Conservation (phyloP, 495 filamentous ascomycete species). For the Diplogelasinospora grovesii region DNA sequence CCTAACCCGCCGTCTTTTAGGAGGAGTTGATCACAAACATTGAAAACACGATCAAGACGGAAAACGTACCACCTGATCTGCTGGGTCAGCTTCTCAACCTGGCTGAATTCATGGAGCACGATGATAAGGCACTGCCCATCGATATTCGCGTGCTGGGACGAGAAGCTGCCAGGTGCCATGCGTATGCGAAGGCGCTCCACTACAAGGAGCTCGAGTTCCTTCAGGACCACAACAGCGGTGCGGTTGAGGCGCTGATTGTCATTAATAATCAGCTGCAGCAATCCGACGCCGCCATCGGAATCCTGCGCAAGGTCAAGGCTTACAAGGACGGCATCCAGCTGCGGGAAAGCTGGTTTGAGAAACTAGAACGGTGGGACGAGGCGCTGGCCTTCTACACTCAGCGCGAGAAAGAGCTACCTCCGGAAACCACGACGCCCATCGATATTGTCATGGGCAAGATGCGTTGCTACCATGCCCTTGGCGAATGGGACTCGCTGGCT, state of each 20-base stretch:
- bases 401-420: slow-evolving; percentile 60
- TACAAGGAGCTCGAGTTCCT: slow-evolving; percentile 99
- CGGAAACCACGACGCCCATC: slow-evolving; percentile 57
- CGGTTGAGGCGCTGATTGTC: slow-evolving; percentile 92
- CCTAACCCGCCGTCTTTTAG: slow-evolving; percentile 31
- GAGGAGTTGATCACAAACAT: slow-evolving; percentile 94
- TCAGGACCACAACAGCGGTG: slow-evolving; percentile 90
- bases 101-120: slow-evolving; percentile 99
- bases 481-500: slow-evolving; percentile 92
- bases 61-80: slow-evolving; percentile 90
- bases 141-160: slow-evolving; percentile 89
- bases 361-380: slow-evolving; percentile 96
- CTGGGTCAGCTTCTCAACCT: slow-evolving; percentile 91
- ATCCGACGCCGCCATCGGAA: slow-evolving; percentile 94
- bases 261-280: slow-evolving; percentile 99
- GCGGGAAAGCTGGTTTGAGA: slow-evolving; percentile 98
- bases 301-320: slow-evolving; percentile 85
- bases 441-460: slow-evolving; percentile 99
- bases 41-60: slow-evolving; percentile 86
- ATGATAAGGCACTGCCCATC: slow-evolving; percentile 95
- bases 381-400: slow-evolving; percentile 87
- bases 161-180: slow-evolving; percentile 91
- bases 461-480: slow-evolving; percentile 94
- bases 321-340: slow-evolving; percentile 88
- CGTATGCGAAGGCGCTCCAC: slow-evolving; percentile 94